Evolutionary conservation across 148 eudicot genomes (phyloP).

Genomic region (Vaccinium myrtillus): DNA sequence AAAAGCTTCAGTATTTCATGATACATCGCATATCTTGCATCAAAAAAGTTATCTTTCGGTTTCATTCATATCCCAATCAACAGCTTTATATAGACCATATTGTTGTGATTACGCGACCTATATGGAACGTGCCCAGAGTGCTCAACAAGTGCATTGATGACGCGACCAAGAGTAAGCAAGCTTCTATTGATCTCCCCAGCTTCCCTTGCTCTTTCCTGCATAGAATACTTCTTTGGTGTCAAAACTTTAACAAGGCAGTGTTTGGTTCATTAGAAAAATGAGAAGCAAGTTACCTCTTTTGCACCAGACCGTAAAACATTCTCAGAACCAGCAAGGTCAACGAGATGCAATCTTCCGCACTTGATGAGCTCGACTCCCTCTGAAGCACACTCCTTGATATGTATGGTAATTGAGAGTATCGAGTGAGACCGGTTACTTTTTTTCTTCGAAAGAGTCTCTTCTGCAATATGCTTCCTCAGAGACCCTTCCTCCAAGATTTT

Average conservation of each 20-base stretch:
- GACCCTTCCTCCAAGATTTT: constrained; percentile 38
- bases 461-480: constrained; percentile 29
- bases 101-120: constrained; percentile 14
- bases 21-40: background rate
- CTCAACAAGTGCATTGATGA: constrained; percentile 46
- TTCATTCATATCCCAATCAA: background rate
- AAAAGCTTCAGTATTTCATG: background rate
- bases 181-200: constrained; percentile 60
- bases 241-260: background rate
- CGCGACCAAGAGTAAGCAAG: constrained; percentile 57
- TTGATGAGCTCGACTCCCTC: constrained; percentile 43
- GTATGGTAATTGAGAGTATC: constrained; percentile 40
- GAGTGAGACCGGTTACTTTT: constrained; percentile 55
- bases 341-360: constrained; percentile 48
- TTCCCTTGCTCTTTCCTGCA: constrained; percentile 53
- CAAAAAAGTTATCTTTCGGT: background rate
- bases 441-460: constrained; percentile 35
- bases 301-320: constrained; percentile 47
- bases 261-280: background rate
- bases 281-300: constrained; percentile 28
- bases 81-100: too few relatives aligned
- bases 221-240: background rate
- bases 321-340: constrained; percentile 57
- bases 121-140: constrained; percentile 46
- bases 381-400: constrained; percentile 30